Conservation (phyloP, 78 protist genomes). For the Diacronema lutheri region DNA sequence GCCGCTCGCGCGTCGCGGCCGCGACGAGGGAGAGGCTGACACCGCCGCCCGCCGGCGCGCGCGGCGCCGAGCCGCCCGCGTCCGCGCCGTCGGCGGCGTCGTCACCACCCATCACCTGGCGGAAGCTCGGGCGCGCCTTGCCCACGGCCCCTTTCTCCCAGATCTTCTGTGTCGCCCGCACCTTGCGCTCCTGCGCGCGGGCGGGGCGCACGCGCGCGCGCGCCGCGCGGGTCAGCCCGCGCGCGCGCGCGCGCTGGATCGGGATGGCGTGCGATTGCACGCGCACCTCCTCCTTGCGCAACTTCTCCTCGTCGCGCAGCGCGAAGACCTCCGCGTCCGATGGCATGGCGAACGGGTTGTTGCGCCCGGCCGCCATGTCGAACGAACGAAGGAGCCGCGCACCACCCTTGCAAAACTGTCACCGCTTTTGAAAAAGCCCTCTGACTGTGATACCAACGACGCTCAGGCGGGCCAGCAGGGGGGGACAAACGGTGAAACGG, state of each 20-base stretch:
- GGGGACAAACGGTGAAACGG: too few relatives aligned
- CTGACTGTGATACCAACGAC: too few relatives aligned
- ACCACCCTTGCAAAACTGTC: too few relatives aligned
- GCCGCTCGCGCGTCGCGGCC: constrained; percentile 21
- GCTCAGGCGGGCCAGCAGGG: too few relatives aligned
- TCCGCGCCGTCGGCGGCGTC: too few relatives aligned
- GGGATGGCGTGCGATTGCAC: too few relatives aligned
- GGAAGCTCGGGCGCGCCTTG: background rate
- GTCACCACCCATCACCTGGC: background rate
- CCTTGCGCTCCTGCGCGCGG: background rate
- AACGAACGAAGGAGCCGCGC: too few relatives aligned
- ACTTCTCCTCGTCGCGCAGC: constrained; percentile 54
- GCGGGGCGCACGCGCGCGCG: background rate
- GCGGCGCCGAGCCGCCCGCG: too few relatives aligned
- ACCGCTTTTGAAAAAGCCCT: too few relatives aligned
- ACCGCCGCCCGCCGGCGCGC: too few relatives aligned
- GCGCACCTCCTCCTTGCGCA: background rate
- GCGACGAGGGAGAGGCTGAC: background rate
- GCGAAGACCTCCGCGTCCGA: constrained; percentile 62
- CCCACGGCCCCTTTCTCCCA: background rate
- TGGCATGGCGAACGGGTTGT: constrained; percentile 63
- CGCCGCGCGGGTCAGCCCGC: too few relatives aligned
- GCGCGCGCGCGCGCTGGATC: background rate
- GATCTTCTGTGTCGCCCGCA: background rate
- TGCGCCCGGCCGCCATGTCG: background rate